Conservation (phyloP, 75 land plant species). For the Selaginella moellendorffii region DNA sequence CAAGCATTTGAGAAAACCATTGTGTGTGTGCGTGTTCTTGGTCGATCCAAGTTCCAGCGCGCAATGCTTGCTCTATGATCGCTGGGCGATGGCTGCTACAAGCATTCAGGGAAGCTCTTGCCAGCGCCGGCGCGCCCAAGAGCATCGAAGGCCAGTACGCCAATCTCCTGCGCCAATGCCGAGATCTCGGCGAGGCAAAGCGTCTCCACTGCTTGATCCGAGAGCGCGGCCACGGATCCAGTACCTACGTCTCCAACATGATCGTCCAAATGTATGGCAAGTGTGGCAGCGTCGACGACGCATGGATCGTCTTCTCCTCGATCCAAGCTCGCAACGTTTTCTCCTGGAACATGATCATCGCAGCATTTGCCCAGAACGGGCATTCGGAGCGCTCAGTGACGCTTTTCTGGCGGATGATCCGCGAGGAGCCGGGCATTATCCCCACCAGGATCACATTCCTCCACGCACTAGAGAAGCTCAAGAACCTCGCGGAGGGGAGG, state of each 20-base stretch:
- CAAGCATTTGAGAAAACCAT: no score
- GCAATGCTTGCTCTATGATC: no score
- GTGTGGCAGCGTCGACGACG: background rate
- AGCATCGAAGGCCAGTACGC: no score
- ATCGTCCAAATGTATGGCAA: background rate
- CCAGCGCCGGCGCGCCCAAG: no score
- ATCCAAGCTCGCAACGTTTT: background rate
- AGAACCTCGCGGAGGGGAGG: background rate
- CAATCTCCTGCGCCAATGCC: no score
- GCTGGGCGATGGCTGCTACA: no score
- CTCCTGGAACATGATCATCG: constrained; percentile 1
- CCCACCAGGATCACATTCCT: background rate
- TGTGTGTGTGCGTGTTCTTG: no score
- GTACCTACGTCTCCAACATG: background rate
- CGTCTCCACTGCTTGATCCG: background rate
- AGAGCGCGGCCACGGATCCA: background rate
- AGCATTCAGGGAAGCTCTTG: no score
- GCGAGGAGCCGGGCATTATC: background rate
- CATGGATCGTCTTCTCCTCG: background rate
- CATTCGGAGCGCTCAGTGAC: background rate
- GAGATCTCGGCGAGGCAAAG: background rate
- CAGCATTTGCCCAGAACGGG: background rate
- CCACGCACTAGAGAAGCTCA: background rate
- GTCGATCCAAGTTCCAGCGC: no score
- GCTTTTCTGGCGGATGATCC: background rate